Base-by-base conservation (phyloP, 441 rosid species). In the Gossypium davidsonii region DNA sequence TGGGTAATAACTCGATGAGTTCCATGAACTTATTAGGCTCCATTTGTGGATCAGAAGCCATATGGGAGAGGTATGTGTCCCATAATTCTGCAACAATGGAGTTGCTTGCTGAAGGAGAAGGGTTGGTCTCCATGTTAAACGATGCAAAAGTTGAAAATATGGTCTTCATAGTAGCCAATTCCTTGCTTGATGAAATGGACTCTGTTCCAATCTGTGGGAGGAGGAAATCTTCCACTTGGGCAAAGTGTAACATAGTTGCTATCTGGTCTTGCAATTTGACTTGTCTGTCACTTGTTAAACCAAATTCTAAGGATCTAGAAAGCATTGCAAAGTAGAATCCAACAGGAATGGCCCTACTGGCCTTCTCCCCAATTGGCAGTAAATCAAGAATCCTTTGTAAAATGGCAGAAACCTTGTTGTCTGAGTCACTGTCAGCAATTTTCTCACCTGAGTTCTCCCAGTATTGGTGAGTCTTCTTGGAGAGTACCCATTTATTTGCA, bases 271-370 rank as follows among this genome's bases (percentile, higher is more conserved):
- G 85, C 83, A 91, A 74, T 80, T 83, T 85, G 46, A 63, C 76
- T 26, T 11, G 74, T 77, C 81, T 85, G 51, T 84, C 85, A 55
- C 58, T 78, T 71, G 72, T 76, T 81, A 85, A 70, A 18, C 89
- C 90, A 42, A 83, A 74, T 62, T 87, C 83, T 31, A 87, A 46
- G 42, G 82, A 76, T 67, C 80, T 84, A 3, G 89, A 79, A 58
- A 91, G 88, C 86, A 88, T 69, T 17, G 90, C 84, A 11, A 91
- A 83, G 83, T 83, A 88, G 79, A 91, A 90, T 11, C 95, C 95
- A 1, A 91, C 87, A 15, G 95, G 95, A 53, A 88, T 77, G 17
- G 37, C 74, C 78, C 81, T 85, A 48, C 88, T 75, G 6, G 88
- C 81, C 77, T 83, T 88, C 58, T 85, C 90, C 74, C 86, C 74